Evolutionary conservation across 73 alveolate species (phyloP), one percentile per base, ranked within the genome.

Genomic region (Symbiodinium pilosum): DNA sequence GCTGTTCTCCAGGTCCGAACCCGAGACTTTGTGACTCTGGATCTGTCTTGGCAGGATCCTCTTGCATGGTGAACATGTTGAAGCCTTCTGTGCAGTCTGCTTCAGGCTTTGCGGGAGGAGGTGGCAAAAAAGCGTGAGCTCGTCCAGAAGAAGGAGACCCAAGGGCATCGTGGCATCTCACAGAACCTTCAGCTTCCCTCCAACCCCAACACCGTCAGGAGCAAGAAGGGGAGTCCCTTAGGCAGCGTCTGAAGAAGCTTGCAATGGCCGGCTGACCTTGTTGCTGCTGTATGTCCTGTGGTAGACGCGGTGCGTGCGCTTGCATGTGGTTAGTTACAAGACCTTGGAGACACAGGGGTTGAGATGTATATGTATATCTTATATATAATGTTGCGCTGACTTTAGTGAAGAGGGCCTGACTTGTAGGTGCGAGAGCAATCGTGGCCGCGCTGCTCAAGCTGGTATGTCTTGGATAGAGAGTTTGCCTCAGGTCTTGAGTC

Each of bases 201-300:
- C 7, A 16, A 64, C 12, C 14, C 18, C 28, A 32, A 36, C 3
- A 6, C 21, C 9, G 68, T 30, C 86, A 91, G 97, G 97, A 91
- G 97, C 87, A 91, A 43, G 97, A 91, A 52, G 77, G 77, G 77
- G 97, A 91, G 41, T 91, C 97, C 32, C 52, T 91, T 51, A 87
- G 97, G n/a, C 39, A 28, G 12, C 97, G 97, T 52, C 87, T 91
- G 56, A 91, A 43, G 88, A n/a, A 69, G n/a, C 54, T 91, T 7
- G 97, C 97, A 0, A 64, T 64, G 77, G 77, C 28, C 77, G 5
- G 77, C 77, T 64, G 77, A 36, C 77, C 77, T 11, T 64, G 30
- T 32, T 18, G 77, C 7, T 5, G 30, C 77, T 6, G 36, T 9
- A 5, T 3, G 34, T 56, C 32, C 14, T 56, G 73, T 32, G 12